Percentiles rank a stretch among this genome's conserved stretches.
Conservation (phyloP, 495 filamentous ascomycete genomes). For the Alectoria sarmentosa region DNA sequence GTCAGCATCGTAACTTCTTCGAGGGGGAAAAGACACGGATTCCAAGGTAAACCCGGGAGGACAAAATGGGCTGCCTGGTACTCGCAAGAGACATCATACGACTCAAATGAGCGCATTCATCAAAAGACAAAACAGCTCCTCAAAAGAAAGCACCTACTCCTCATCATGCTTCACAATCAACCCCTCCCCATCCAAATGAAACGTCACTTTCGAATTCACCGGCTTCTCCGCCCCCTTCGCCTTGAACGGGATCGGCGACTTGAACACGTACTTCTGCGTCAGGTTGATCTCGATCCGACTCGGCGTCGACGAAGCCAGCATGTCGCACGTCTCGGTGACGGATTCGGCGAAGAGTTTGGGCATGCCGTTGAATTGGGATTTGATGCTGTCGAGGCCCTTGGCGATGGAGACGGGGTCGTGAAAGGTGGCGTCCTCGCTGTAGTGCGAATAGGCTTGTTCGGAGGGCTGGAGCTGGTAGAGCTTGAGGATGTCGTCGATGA, state of each 20-base stretch:
- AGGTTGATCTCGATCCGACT: conserved; percentile 15
- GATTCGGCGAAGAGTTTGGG: conserved; percentile 24
- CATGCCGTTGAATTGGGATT: conserved; percentile 19
- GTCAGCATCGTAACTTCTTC: no score
- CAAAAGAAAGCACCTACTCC: conserved; percentile 1
- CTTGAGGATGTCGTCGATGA: conserved; percentile 20
- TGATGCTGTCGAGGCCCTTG: no score
- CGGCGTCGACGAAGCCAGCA: conserved; percentile 14
- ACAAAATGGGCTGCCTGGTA: no score
- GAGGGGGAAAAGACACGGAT: no score
- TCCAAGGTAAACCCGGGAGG: no score
- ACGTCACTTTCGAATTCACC: conserved; percentile 23
- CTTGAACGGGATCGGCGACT: conserved; percentile 17
- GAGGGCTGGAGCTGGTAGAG: conserved; percentile 22
- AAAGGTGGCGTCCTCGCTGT: conserved; percentile 3
- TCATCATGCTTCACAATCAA: conserved; percentile 22
- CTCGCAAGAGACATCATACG: neutral
- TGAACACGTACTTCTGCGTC: conserved; percentile 23
- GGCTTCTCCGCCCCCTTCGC: conserved; percentile 19
- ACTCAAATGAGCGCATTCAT: neutral
- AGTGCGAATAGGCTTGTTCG: conserved; percentile 15
- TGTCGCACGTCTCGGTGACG: conserved; percentile 21
- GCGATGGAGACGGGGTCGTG: no score
- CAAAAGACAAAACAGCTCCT: no score
- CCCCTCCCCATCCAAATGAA: conserved; percentile 16